These are phyloP conservation scores for Tetracentron sinense DNA, from an alignment of 164 flowering plant species.

Conservation along the genomic window DNA sequence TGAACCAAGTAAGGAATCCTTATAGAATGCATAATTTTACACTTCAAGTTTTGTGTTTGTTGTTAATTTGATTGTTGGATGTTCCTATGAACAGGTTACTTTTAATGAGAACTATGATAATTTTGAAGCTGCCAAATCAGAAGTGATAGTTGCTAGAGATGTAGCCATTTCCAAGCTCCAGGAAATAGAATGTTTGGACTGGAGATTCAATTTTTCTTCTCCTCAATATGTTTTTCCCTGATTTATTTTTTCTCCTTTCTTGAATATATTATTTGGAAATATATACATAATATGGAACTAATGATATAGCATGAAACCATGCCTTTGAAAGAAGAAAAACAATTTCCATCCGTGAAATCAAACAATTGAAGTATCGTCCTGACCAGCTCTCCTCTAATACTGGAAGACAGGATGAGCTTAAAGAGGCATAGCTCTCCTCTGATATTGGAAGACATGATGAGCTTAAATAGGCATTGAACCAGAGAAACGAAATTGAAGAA, in stretches of 20 bases:
- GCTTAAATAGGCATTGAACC: slow-evolving; percentile 52
- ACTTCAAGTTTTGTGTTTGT: too few relatives aligned
- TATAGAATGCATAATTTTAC: too few relatives aligned
- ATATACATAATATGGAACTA: slow-evolving; percentile 68
- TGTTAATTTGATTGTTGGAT: not conserved
- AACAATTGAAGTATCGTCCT: slow-evolving; percentile 55
- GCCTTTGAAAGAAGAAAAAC: slow-evolving; percentile 73
- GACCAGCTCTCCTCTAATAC: too few relatives aligned
- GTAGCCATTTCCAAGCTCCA: slow-evolving; percentile 43
- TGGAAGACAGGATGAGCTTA: too few relatives aligned
- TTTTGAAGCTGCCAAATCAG: slow-evolving; percentile 42
- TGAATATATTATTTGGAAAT: slow-evolving; percentile 10
- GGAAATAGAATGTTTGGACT: slow-evolving; percentile 65
- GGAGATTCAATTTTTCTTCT: too few relatives aligned
- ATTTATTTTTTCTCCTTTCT: slow-evolving; percentile 1
- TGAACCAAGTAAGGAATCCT: too few relatives aligned
- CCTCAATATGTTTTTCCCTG: not conserved
- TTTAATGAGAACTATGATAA: slow-evolving; percentile 23
- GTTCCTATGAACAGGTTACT: slow-evolving; percentile 21
- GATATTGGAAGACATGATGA: slow-evolving; percentile 50
- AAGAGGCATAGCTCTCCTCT: too few relatives aligned
- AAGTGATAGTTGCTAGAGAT: slow-evolving; percentile 53
- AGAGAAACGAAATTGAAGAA: slow-evolving; percentile 58
- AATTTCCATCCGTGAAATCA: slow-evolving; percentile 70
- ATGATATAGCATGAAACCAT: slow-evolving; percentile 76